phyloP scores from a whole-genome alignment of 257 asterid genomes.

The Ilex aquifolium region DNA sequence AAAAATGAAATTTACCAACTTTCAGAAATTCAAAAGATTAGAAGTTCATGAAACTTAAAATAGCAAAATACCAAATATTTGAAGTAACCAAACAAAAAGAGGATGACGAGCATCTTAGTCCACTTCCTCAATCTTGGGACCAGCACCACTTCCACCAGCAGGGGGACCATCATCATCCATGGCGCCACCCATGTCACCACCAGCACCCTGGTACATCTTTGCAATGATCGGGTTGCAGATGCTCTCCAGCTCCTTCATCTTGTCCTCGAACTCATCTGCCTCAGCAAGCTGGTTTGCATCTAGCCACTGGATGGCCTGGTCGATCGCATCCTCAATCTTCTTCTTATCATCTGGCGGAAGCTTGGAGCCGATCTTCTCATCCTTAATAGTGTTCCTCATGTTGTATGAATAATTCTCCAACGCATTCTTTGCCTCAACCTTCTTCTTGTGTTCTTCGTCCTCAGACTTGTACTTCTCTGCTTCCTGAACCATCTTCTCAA shows the following conservation, averaged over 20 bases:
- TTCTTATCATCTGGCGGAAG: conserved; percentile 22
- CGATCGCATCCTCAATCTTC: conserved; percentile 30
- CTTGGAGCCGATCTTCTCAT: conserved; percentile 23
- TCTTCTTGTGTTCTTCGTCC: conserved; percentile 24
- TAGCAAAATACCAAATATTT: neutral
- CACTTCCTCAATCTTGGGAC: conserved; percentile 63
- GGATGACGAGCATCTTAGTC: conserved; percentile 22
- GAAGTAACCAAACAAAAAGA: neutral
- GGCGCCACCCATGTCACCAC: conserved; percentile 35
- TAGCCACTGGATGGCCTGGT: conserved; percentile 25
- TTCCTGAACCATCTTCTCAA: conserved; percentile 26
- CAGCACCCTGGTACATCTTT: conserved; percentile 47
- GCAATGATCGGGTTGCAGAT: conserved; percentile 20
- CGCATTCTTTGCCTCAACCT: conserved; percentile 21
- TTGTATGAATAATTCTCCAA: conserved; percentile 25
- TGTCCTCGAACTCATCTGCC: conserved; percentile 31
- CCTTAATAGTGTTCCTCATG: conserved; percentile 25
- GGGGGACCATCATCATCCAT: conserved; percentile 51
- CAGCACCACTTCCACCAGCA: conserved; percentile 37
- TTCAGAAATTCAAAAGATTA: no score
- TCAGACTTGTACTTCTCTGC: conserved; percentile 20
- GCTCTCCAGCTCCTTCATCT: conserved; percentile 27
- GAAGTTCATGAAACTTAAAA: no score
- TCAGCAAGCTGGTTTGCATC: conserved; percentile 30
- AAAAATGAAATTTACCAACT: no score